phyloP scores from a whole-genome alignment of 805 yeast genomes.

The Saccharomycopsis sp. region DNA sequence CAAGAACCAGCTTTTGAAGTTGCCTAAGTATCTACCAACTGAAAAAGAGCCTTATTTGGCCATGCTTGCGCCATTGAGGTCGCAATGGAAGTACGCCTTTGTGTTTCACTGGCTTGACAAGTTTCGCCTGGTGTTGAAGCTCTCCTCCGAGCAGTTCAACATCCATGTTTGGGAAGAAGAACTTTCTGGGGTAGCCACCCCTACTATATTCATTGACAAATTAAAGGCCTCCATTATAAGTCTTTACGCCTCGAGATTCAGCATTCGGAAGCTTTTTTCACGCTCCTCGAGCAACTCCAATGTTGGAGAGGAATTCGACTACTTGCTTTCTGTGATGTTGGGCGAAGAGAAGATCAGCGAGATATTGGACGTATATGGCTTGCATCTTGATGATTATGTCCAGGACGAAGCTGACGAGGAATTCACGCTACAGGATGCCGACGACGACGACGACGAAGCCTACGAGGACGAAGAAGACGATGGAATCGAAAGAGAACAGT shows the following conservation, averaged over 20 bases:
- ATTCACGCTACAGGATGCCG: not conserved
- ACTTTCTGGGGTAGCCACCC: constrained; percentile 37
- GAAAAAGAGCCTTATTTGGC: constrained; percentile 33
- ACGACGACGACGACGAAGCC: constrained; percentile 12
- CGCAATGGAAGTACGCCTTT: constrained; percentile 33
- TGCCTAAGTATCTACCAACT: constrained; percentile 33
- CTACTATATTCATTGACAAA: constrained; percentile 36
- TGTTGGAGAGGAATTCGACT: constrained; percentile 27
- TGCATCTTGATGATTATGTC: constrained; percentile 14
- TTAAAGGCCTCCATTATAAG: constrained; percentile 27
- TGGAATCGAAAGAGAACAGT: not conserved
- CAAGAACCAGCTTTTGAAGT: constrained; percentile 30
- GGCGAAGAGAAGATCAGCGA: constrained; percentile 12
- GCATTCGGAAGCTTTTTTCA: constrained; percentile 7
- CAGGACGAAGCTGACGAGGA: not conserved
- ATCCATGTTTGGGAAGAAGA: constrained; percentile 59
- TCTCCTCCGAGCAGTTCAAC: constrained; percentile 48
- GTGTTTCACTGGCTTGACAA: constrained; percentile 51
- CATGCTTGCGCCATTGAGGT: constrained; percentile 30
- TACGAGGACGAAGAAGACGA: constrained; percentile 6
- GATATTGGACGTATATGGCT: constrained; percentile 6
- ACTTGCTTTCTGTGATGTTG: constrained; percentile 20
- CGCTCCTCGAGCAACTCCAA: constrained; percentile 31
- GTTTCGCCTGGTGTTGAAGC: constrained; percentile 44
- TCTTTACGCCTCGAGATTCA: not conserved